phyloP scores from a whole-genome alignment of 176 grass and related monocot species.

The Dactylis glomerata region DNA sequence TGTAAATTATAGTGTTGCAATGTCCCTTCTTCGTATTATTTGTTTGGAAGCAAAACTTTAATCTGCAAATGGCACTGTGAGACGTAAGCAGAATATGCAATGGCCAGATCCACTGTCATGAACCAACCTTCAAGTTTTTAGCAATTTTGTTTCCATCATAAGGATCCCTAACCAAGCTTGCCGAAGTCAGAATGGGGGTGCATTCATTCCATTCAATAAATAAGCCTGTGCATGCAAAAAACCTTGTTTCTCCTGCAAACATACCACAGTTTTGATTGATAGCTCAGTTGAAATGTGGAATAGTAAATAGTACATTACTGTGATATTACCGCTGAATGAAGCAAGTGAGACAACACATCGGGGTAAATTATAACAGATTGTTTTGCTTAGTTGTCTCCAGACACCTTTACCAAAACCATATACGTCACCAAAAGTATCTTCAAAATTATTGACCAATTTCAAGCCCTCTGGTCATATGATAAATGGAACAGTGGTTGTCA shows the following conservation, averaged over 20 bases:
- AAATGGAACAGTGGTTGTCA: background rate
- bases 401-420: constrained; percentile 5
- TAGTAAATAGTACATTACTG: background rate
- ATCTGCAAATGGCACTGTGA: constrained; percentile 1
- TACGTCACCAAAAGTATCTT: constrained; percentile 4
- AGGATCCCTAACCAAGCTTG: constrained; percentile 16
- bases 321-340: constrained; percentile 16
- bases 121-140: constrained; percentile 16
- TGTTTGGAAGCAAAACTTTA: constrained; percentile 6
- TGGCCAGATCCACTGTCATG: too few relatives aligned
- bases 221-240: background rate
- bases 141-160: background rate
- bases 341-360: background rate
- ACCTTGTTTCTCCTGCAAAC: constrained; percentile 5
- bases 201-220: constrained; percentile 10
- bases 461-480: background rate
- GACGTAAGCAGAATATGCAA: background rate
- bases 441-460: constrained; percentile 9
- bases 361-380: background rate
- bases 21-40: background rate
- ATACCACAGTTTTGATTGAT: background rate
- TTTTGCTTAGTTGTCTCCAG: background rate
- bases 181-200: background rate
- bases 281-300: background rate
- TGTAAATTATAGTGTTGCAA: background rate